Conservation (phyloP, 2,329 filamentous ascomycete genomes). For the Diaporthe caulivora region DNA sequence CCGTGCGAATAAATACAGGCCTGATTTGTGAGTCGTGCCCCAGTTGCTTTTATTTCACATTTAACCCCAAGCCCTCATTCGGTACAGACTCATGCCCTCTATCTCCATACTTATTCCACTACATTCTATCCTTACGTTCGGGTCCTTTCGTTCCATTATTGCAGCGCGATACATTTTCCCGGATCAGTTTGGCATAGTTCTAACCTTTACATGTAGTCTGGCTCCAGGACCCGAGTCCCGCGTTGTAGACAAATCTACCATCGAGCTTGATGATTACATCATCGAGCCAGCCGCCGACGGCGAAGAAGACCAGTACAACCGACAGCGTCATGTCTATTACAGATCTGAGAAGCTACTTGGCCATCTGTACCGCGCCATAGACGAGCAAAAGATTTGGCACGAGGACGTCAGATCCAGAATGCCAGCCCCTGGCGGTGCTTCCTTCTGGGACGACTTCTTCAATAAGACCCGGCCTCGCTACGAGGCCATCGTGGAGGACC, state of each 20-base stretch:
- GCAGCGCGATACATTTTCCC: fast-evolving
- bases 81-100: not conserved
- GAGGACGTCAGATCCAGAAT: slow-evolving; percentile 56
- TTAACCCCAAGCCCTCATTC: not conserved
- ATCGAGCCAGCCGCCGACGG: slow-evolving; percentile 49
- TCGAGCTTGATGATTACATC: slow-evolving; percentile 52
- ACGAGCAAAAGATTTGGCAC: slow-evolving; percentile 76
- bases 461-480: slow-evolving; percentile 46
- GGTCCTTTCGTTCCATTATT: no score
- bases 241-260: slow-evolving; percentile 58
- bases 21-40: slow-evolving; percentile 65
- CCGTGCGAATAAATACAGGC: slow-evolving; percentile 54
- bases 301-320: slow-evolving; percentile 60
- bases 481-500: slow-evolving; percentile 42
- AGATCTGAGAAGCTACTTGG: slow-evolving; percentile 77
- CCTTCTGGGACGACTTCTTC: slow-evolving; percentile 60
- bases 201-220: slow-evolving; percentile 50
- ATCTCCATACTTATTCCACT: no score
- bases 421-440: slow-evolving; percentile 44
- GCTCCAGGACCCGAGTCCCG: slow-evolving; percentile 59
- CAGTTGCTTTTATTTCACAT: not conserved
- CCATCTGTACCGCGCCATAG: slow-evolving; percentile 76
- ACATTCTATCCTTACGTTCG: fast-evolving
- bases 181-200: not conserved
- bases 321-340: slow-evolving; percentile 69